Percentiles rank a stretch among this genome's conserved stretches.
Conservation (phyloP, 306 rosid genomes). For the Lathyrus aphaca region DNA sequence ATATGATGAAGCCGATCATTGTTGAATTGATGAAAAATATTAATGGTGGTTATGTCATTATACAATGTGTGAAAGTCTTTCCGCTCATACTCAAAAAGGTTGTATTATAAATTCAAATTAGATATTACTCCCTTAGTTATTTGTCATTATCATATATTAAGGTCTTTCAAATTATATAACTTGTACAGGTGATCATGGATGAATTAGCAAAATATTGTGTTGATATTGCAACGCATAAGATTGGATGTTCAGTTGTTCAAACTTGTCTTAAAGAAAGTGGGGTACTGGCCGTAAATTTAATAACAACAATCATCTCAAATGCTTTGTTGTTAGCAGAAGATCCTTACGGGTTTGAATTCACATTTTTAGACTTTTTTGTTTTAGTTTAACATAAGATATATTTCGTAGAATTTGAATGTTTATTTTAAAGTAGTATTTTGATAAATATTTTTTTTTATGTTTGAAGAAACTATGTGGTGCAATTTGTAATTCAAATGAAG, state of each 20-base stretch:
- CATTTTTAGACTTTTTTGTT: background rate
- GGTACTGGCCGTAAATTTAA: background rate
- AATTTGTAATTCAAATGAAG: too few species aligned
- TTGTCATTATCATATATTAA: background rate
- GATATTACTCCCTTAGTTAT: background rate
- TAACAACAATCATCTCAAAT: slow-evolving; percentile 3
- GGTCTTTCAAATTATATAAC: background rate
- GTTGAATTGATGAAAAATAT: slow-evolving; percentile 29
- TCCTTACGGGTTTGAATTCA: slow-evolving; percentile 49
- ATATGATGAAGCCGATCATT: slow-evolving; percentile 15
- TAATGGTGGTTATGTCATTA: slow-evolving; percentile 45
- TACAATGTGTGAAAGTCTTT: slow-evolving; percentile 35
- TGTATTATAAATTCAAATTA: background rate
- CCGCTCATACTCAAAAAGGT: background rate
- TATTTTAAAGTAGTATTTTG: too few species aligned
- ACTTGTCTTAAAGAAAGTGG: background rate
- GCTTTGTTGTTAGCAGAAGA: slow-evolving; percentile 40
- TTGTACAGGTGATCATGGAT: slow-evolving; percentile 19
- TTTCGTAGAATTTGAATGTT: too few species aligned
- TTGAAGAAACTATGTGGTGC: too few species aligned
- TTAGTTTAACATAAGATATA: too few species aligned
- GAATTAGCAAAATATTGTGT: slow-evolving; percentile 30
- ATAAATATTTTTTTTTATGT: too few species aligned
- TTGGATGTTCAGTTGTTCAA: slow-evolving; percentile 47
- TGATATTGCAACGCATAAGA: slow-evolving; percentile 36